phyloP scores from a whole-genome alignment of 352 stramenopile genomes.

The Phytophthora multivora region DNA sequence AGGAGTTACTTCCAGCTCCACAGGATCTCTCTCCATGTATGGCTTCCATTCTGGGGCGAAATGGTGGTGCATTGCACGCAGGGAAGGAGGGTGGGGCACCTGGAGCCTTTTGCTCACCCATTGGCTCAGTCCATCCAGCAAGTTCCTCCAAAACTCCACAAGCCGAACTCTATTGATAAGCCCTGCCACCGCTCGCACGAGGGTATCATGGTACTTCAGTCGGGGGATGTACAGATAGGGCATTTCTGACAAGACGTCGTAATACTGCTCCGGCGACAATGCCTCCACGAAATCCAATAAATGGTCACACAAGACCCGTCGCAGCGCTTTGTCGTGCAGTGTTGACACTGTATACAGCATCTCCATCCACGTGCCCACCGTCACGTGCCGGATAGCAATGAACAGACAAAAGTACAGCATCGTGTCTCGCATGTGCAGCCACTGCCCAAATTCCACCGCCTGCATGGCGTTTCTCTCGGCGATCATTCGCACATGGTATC shows the following conservation, averaged over 20 bases:
- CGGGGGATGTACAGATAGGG: conserved; percentile 13
- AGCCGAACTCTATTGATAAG: conserved; percentile 52
- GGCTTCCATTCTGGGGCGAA: conserved; percentile 51
- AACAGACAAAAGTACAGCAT: conserved; percentile 54
- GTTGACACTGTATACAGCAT: conserved; percentile 35
- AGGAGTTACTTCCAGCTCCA: conserved; percentile 22
- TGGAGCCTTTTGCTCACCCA: conserved; percentile 31
- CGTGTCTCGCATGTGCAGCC: conserved; percentile 41
- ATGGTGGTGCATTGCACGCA: conserved; percentile 49
- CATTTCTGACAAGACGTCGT: conserved; percentile 22
- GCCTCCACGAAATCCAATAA: conserved; percentile 34
- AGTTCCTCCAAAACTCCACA: conserved; percentile 53
- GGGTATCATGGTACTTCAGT: conserved; percentile 29
- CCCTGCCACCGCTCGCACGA: conserved; percentile 43
- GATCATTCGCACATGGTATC: conserved; percentile 39
- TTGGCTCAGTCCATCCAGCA: conserved; percentile 36
- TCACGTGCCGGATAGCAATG: conserved; percentile 34
- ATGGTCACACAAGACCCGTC: conserved; percentile 28
- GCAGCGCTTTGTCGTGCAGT: conserved; percentile 24
- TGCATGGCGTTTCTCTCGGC: conserved; percentile 36
- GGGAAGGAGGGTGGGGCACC: conserved; percentile 32
- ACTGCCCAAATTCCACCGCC: conserved; percentile 49
- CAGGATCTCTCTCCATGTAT: conserved; percentile 29
- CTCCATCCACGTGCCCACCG: conserved; percentile 52
- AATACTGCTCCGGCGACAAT: conserved; percentile 26